phyloP scores from a whole-genome alignment of 176 grass and related monocot species.

The Aegilops umbellulata region DNA sequence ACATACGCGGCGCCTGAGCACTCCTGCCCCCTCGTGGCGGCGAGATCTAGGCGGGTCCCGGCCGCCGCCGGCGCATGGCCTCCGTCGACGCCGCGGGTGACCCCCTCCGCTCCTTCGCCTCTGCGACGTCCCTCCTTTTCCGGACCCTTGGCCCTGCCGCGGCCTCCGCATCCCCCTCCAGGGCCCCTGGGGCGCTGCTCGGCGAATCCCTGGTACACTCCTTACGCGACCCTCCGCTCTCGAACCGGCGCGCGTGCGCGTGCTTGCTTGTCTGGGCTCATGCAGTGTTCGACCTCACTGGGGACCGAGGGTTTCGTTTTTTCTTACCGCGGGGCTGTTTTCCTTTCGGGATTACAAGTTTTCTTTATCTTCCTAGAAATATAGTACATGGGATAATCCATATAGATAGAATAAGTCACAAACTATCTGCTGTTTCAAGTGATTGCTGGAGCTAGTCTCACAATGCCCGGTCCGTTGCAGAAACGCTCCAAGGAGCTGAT shows the following conservation, averaged over 20 bases:
- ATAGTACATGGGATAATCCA: neutral
- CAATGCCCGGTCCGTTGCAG: neutral
- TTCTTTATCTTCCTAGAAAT: neutral
- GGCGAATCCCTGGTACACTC: slow-evolving; percentile 10
- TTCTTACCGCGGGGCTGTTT: neutral
- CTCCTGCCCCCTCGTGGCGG: neutral
- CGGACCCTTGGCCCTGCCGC: slow-evolving; percentile 35
- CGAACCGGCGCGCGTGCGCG: neutral
- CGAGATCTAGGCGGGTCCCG: neutral
- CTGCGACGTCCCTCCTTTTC: slow-evolving; percentile 32
- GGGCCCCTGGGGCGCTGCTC: slow-evolving; percentile 25
- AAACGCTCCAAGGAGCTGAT: slow-evolving; percentile 33
- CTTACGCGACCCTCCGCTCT: neutral
- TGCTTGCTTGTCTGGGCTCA: neutral
- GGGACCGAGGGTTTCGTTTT: slow-evolving; percentile 28
- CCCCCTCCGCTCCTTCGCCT: slow-evolving; percentile 19
- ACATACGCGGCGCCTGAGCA: neutral
- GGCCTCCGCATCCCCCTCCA: slow-evolving; percentile 17
- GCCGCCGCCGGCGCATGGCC: neutral
- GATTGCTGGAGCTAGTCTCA: slow-evolving; percentile 13
- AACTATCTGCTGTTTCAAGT: neutral
- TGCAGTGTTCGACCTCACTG: neutral
- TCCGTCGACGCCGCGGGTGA: slow-evolving; percentile 15
- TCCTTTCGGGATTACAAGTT: neutral
- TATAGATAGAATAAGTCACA: neutral